These are phyloP conservation scores for Nevesoporus exiguus DNA, from an alignment of 768 basidiomycete genomes.

Conservation along the genomic window DNA sequence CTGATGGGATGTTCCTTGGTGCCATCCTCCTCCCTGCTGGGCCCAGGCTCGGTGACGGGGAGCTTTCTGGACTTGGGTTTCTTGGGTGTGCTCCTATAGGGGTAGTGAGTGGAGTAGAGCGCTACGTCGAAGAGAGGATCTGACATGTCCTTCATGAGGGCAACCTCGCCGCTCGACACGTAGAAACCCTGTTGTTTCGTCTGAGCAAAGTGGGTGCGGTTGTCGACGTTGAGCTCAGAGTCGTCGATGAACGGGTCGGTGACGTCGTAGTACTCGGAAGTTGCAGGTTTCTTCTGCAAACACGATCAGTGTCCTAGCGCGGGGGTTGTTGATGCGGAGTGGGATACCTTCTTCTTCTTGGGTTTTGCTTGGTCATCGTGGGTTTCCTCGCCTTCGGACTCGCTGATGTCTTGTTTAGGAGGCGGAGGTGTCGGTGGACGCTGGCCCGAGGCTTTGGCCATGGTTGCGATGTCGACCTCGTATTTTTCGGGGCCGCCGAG, in stretches of 20 bases:
- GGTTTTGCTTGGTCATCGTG: conserved; percentile 32
- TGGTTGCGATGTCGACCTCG: conserved; percentile 60
- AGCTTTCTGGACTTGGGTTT: conserved; percentile 68
- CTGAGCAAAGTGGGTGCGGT: conserved; percentile 86
- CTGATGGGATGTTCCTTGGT: conserved; percentile 51
- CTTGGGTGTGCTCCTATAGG: conserved; percentile 51
- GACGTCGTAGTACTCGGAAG: conserved; percentile 84
- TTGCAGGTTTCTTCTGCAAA: conserved; percentile 46
- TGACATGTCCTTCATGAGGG: conserved; percentile 74
- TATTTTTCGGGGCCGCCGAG: conserved; percentile 75
- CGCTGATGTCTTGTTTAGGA: conserved; percentile 50
- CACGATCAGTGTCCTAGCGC: conserved; percentile 3
- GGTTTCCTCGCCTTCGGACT: conserved; percentile 51
- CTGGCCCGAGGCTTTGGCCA: conserved; percentile 65
- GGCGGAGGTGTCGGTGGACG: conserved; percentile 53
- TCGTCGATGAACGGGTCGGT: conserved; percentile 97
- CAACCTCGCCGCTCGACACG: conserved; percentile 85
- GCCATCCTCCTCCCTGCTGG: conserved; percentile 37
- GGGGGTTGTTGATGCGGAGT: conserved; percentile 7
- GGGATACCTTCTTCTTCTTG: conserved; percentile 38
- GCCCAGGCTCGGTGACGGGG: conserved; percentile 20
- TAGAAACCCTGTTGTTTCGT: conserved; percentile 94
- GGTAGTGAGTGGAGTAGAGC: conserved; percentile 16
- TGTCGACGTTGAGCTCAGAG: conserved; percentile 86
- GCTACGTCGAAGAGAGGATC: conserved; percentile 3